Conservation (phyloP, 768 basidiomycete species). For the Tulasnella calospora region DNA sequence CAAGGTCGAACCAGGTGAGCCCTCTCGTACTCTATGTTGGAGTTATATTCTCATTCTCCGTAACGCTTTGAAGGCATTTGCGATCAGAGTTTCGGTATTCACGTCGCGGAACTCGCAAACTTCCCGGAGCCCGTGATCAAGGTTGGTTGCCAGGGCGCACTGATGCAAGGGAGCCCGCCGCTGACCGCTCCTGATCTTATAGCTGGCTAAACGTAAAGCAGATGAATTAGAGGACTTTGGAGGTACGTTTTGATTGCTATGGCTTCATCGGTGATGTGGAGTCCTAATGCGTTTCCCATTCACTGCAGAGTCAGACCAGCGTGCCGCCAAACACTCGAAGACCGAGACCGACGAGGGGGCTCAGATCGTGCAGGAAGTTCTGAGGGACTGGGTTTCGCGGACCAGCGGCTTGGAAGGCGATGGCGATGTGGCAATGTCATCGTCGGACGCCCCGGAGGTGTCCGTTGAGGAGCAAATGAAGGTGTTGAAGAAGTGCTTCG, state of each 20-base stretch:
- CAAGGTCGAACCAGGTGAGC: conserved; percentile 69
- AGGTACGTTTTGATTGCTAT: conserved; percentile 38
- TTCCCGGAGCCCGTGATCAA: conserved; percentile 93
- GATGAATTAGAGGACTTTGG: conserved; percentile 87
- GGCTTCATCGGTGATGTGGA: neutral
- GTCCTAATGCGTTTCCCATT: neutral
- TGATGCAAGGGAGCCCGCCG: neutral
- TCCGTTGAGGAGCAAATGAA: conserved; percentile 46
- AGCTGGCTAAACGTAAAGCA: conserved; percentile 89
- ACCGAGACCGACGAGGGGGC: conserved; percentile 75
- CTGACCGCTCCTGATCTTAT: conserved; percentile 12
- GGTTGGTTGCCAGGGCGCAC: conserved; percentile 42
- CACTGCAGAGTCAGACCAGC: conserved; percentile 35
- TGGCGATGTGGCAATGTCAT: conserved; percentile 47
- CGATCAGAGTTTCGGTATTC: conserved; percentile 97
- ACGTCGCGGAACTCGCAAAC: conserved; percentile 94
- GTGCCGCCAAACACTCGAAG: conserved; percentile 47
- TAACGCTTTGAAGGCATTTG: conserved; percentile 57
- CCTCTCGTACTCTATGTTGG: conserved; percentile 1
- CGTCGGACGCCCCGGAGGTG: conserved; percentile 27
- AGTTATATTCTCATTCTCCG: neutral
- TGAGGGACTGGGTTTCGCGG: conserved; percentile 57
- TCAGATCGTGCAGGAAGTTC: conserved; percentile 69
- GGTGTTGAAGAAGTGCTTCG: conserved; percentile 57
- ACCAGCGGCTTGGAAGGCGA: conserved; percentile 41